Percentiles rank a stretch among this genome's conserved stretches.
Conservation (phyloP, 371 early-diverging fungal species). For the Syncephalastrum monosporum region DNA sequence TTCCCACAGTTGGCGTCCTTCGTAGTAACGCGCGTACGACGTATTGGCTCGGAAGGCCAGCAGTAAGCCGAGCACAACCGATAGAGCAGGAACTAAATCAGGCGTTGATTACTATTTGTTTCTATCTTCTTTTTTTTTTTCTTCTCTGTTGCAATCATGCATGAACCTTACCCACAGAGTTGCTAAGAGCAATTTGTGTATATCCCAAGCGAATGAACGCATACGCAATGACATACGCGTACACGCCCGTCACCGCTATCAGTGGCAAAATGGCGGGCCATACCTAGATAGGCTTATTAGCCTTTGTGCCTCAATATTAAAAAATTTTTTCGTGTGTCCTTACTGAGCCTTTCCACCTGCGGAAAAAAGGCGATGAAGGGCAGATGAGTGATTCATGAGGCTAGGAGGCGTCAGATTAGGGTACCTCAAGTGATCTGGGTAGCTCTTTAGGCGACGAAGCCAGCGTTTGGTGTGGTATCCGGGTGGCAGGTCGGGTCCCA, state of each 20-base stretch:
- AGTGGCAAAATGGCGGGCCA: slow-evolving; percentile 34
- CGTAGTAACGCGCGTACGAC: slow-evolving; percentile 77
- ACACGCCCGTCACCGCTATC: slow-evolving; percentile 25
- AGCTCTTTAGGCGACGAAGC: slow-evolving; percentile 3
- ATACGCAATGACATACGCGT: slow-evolving; percentile 28
- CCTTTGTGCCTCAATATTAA: not conserved
- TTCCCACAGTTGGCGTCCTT: slow-evolving; percentile 70
- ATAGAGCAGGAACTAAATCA: slow-evolving; percentile 47
- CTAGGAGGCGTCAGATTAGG: not conserved
- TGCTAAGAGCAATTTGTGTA: slow-evolving; percentile 31
- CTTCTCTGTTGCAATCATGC: not conserved
- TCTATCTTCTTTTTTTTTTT: not conserved
- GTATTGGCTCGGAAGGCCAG: slow-evolving; percentile 81
- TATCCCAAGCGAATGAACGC: slow-evolving; percentile 30
- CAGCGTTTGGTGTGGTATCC: slow-evolving; percentile 3
- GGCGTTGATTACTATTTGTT: not conserved
- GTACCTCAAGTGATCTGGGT: slow-evolving; percentile 8
- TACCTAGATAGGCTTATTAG: slow-evolving; percentile 17
- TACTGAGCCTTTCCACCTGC: slow-evolving; percentile 37
- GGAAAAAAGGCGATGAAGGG: slow-evolving; percentile 2
- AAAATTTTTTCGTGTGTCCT: slow-evolving; percentile 1
- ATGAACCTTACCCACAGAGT: slow-evolving; percentile 32
- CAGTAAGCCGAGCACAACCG: slow-evolving; percentile 68
- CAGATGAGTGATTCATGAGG: not conserved
- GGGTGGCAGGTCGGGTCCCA: slow-evolving; percentile 8